Evolutionary conservation across 2,329 filamentous ascomycete species (phyloP).

Genomic region (Dendryphion nanum): DNA sequence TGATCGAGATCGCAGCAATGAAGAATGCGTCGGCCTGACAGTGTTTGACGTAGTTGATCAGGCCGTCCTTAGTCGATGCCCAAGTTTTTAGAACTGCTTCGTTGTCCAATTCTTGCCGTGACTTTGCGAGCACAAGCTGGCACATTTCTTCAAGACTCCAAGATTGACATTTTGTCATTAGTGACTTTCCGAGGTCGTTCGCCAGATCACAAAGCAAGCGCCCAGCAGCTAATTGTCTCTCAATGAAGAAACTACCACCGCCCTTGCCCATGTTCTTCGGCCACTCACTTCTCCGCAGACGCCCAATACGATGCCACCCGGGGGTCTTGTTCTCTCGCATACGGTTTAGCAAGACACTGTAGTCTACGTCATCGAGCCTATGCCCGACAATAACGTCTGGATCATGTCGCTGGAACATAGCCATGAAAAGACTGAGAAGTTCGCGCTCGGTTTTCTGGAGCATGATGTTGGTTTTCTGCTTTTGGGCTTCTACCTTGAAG

Average conservation of each 20-base stretch:
- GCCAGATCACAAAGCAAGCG: constrained; percentile 89
- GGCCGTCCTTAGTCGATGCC: constrained; percentile 77
- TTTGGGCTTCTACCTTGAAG: constrained; percentile 75
- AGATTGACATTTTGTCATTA: constrained; percentile 95
- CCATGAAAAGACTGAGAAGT: constrained; percentile 83
- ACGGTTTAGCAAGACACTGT: constrained; percentile 83
- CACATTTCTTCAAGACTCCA: constrained; percentile 99
- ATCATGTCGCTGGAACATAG: constrained; percentile 81
- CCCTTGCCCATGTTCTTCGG: constrained; percentile 81
- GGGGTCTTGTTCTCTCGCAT: constrained; percentile 87
- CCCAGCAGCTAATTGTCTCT: constrained; percentile 85
- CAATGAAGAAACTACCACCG: constrained; percentile 87
- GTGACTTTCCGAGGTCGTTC: constrained; percentile 95
- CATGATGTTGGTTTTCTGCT: constrained; percentile 74
- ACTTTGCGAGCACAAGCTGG: constrained; percentile 76
- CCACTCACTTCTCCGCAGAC: constrained; percentile 81
- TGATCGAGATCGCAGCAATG: constrained; percentile 84
- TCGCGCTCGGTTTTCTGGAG: constrained; percentile 81
- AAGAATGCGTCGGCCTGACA: constrained; percentile 96
- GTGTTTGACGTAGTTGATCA: constrained; percentile 92
- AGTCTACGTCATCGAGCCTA: constrained; percentile 95
- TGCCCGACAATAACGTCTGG: constrained; percentile 94
- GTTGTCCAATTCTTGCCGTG: constrained; percentile 81
- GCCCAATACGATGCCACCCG: constrained; percentile 90
- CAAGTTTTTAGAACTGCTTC: constrained; percentile 83